Conservation (phyloP, 2,329 filamentous ascomycete genomes). For the Orbilia blumenaviensis region DNA sequence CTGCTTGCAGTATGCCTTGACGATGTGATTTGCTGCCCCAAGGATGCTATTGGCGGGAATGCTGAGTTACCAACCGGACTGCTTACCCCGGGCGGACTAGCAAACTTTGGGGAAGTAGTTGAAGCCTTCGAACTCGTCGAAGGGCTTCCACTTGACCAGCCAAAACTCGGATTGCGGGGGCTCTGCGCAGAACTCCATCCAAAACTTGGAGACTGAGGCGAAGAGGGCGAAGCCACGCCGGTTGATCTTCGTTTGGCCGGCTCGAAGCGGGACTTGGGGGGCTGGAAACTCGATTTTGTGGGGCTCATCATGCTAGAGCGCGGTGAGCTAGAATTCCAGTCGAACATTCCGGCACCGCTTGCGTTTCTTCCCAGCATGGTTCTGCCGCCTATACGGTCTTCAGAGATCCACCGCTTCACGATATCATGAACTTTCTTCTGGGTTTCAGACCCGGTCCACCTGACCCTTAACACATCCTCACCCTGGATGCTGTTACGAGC, state of each 20-base stretch:
- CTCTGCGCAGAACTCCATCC: slow-evolving; percentile 44
- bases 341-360: slow-evolving; percentile 49
- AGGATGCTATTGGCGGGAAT: not conserved
- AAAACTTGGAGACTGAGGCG: slow-evolving; percentile 38
- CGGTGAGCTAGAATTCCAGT: slow-evolving; percentile 56
- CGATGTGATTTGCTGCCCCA: not conserved
- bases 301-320: slow-evolving; percentile 29
- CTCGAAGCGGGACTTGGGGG: slow-evolving; percentile 35
- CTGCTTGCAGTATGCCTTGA: slow-evolving; percentile 34
- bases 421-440: slow-evolving; percentile 50
- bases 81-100: not conserved
- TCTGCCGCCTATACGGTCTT: slow-evolving; percentile 43
- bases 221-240: slow-evolving; percentile 6
- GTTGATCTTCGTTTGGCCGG: slow-evolving; percentile 26
- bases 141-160: slow-evolving; percentile 16
- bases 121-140: not conserved
- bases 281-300: slow-evolving; percentile 17
- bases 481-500: slow-evolving; percentile 51
- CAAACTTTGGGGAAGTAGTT: not conserved
- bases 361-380: slow-evolving; percentile 31
- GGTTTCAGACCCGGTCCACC: slow-evolving; percentile 43
- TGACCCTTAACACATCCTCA: slow-evolving; percentile 49
- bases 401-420: slow-evolving; percentile 50
- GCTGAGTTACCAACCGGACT: not conserved
- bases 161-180: slow-evolving; percentile 27